These are phyloP conservation scores for Filosporella fistucella DNA, from an alignment of 495 filamentous ascomycete genomes.

Conservation along the genomic window DNA sequence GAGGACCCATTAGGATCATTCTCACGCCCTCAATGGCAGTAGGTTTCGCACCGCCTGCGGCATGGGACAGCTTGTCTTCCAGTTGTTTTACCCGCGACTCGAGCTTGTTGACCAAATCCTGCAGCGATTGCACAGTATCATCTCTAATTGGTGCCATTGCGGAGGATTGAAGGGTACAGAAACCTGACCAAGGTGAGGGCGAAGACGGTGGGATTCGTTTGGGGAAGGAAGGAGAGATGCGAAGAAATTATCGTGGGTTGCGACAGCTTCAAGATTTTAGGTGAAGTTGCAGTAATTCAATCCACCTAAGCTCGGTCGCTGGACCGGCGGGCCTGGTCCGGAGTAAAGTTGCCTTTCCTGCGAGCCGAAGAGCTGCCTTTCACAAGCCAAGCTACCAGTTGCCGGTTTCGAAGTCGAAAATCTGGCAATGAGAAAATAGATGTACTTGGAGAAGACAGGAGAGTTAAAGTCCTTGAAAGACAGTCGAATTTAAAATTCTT, in stretches of 20 bases:
- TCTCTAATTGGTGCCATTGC: constrained; percentile 84
- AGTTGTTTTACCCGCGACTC: constrained; percentile 78
- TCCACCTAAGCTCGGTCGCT: constrained; percentile 13
- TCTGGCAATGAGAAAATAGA: too few species aligned
- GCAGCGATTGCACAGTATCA: constrained; percentile 67
- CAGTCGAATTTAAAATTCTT: too few species aligned
- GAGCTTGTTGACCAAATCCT: constrained; percentile 74
- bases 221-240: neutral
- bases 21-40: constrained; percentile 53
- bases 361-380: constrained; percentile 1
- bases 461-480: too few species aligned
- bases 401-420: neutral
- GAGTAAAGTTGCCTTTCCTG: neutral
- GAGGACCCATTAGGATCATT: constrained; percentile 97
- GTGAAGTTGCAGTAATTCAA: constrained; percentile 7
- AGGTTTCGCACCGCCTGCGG: constrained; percentile 41
- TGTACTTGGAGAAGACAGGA: too few species aligned
- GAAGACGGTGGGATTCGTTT: neutral
- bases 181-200: constrained; percentile 24
- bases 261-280: constrained; percentile 9
- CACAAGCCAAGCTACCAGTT: neutral
- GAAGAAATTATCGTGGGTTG: constrained; percentile 7
- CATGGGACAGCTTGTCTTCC: constrained; percentile 58
- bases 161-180: neutral
- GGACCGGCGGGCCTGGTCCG: constrained; percentile 2